Base-by-base conservation (phyloP, 106 monocot species). In the Dioscorea dumetorum region DNA sequence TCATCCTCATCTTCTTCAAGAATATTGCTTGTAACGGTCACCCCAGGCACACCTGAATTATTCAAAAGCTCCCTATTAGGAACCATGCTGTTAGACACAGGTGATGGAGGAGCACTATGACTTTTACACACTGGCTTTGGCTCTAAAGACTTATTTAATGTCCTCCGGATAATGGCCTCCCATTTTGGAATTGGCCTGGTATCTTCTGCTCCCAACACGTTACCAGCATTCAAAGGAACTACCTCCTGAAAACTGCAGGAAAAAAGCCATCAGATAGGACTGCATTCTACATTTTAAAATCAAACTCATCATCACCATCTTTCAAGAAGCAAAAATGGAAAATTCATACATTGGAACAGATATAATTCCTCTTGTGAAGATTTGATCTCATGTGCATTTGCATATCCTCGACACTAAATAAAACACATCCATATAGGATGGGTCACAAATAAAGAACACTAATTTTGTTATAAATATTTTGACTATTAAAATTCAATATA, bases 141-240 rank as follows among this genome's bases (percentile, higher is more conserved):
- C 20, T 76, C 67, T 15, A 21, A n/a, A 41, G 61, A 73, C 34
- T 73, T 86, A 58, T 84, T 81, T 5, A 90, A 83, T 33, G 83
- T 70, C 78, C 64, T 74, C 14, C 85, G 74, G 33, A 90, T 86
- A 12, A 85, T 76, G 13, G 64, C 70, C 62, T 90, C 90, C 90
- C 90, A 90, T 72, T 85, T 83, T 53, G 54, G 66, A 28, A 86
- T 80, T 34, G 90, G 85, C 68, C 80, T 73, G 61, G 49, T 83
- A 69, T 90, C 90, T 15, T 85, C 90, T 48, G 83, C 75, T 61
- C 90, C 90, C 8, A 90, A 58, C 15, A 90, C 80, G 78, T 90
- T 90, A 33, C 82, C 85, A 65, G 85, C 90, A 73, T 80, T 90
- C 64, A 86, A 69, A 54, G 85, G 85, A 33, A 86, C 85, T 50